These are phyloP conservation scores for Simplicillium aogashimaense DNA, from an alignment of 2,329 filamentous ascomycete species.

Conservation along the genomic window DNA sequence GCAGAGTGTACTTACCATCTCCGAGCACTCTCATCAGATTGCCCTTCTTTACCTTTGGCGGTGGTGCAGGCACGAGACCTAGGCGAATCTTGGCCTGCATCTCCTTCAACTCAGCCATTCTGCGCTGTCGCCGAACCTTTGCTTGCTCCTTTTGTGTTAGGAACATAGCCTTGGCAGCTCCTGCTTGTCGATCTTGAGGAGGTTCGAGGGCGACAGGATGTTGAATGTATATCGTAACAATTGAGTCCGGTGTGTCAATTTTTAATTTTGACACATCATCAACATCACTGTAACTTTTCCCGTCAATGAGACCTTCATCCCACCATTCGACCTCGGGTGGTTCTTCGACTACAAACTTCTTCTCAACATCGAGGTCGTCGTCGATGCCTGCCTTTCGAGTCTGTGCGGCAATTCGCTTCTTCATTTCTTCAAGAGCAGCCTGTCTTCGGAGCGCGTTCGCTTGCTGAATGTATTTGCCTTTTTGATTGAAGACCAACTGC, in stretches of 20 bases:
- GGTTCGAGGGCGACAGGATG: slow-evolving; percentile 87
- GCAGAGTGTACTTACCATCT: slow-evolving; percentile 44
- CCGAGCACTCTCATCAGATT: slow-evolving; percentile 97
- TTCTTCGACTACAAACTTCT: slow-evolving; percentile 72
- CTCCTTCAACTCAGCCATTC: slow-evolving; percentile 91
- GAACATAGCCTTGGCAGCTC: slow-evolving; percentile 79
- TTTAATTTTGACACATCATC: slow-evolving; percentile 58
- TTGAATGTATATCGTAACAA: slow-evolving; percentile 85
- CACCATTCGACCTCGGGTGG: slow-evolving; percentile 95
- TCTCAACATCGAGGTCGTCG: slow-evolving; percentile 81
- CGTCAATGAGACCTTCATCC: slow-evolving; percentile 80
- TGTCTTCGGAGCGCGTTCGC: slow-evolving; percentile 82
- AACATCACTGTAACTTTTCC: slow-evolving; percentile 63
- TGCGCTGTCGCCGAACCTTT: slow-evolving; percentile 79
- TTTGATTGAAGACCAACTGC: slow-evolving; percentile 81
- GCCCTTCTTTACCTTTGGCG: slow-evolving; percentile 92
- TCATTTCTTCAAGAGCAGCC: slow-evolving; percentile 85
- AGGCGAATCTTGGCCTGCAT: slow-evolving; percentile 92
- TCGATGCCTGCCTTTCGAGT: slow-evolving; percentile 88
- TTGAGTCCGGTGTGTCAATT: slow-evolving; percentile 67
- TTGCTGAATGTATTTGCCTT: slow-evolving; percentile 95
- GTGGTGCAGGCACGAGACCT: slow-evolving; percentile 78
- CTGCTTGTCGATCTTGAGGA: slow-evolving; percentile 76
- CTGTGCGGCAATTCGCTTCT: slow-evolving; percentile 80
- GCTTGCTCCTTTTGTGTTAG: slow-evolving; percentile 85